Evolutionary conservation across 1,139 yeast genomes (phyloP), one percentile per base, ranked within the genome.

Genomic region (Candida sojae): DNA sequence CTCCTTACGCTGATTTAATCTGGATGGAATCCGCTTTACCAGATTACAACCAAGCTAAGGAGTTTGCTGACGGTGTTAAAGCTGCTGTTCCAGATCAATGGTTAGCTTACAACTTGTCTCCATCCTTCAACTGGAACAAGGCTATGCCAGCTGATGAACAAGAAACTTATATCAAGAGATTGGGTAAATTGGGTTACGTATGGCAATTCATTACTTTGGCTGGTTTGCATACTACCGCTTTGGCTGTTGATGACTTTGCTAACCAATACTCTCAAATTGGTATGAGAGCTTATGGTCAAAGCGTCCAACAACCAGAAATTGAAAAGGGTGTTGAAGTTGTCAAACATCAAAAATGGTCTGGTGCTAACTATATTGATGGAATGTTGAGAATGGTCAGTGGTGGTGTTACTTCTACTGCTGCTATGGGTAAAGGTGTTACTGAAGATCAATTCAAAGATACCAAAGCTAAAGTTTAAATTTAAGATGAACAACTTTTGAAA

Each of bases 1-100:
- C 97, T 51, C 97, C 97, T 57, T 92, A 86, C 71, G 91, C 96
- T 49, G 99, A 93, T 72, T 80, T 93, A 77, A 86, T 92, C 61
- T 93, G 99, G 99, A 92, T 93, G 98, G 98, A 93, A 78, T 88
- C 96, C 54, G 93, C 95, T 70, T 82, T 89, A 59, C 98, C 99
- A 60, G 97, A 91, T 70, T 92, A 80, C 73, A 80, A 77, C 53
- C 98, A 93, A 77, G 98, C 98, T 57, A 83, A 86, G 73, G 97
- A 91, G 72, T 93, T 92, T 63, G 96, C 97, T 50, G 88, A 84
- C 39, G 97, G 97, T 64, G 96, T 91, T 61, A 85, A 85, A 70
- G 80, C 84, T 43, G 79, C 79, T 53, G 86, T 70, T 71, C 98
- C 98, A 61, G 79, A 88, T 60, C 93, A 91, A 73, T 91, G 97